Conservation (phyloP, 83 land plant genomes). For the Thuja plicata region DNA sequence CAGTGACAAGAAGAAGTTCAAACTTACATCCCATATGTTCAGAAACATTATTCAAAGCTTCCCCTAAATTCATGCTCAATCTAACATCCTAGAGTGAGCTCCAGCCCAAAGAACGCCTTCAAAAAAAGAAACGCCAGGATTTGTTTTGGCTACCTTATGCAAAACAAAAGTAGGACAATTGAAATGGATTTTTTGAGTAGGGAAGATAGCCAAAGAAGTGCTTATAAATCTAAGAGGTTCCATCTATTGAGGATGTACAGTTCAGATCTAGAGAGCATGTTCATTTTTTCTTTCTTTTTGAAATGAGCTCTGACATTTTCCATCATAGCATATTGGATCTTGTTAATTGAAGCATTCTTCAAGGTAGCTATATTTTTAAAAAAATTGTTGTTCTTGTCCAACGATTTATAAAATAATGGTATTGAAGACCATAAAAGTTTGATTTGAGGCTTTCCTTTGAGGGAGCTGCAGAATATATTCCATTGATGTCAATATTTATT, state of each 20-base stretch:
- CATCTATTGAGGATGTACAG: no score
- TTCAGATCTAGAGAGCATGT: no score
- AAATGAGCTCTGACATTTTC: no score
- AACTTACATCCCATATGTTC: background rate
- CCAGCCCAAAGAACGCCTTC: background rate
- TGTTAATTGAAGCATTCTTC: background rate
- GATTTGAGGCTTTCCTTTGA: background rate
- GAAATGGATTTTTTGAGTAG: no score
- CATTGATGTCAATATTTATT: no score
- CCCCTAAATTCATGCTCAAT: background rate
- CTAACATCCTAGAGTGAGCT: background rate
- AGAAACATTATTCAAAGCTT: background rate
- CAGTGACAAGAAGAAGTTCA: background rate
- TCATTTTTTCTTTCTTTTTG: no score
- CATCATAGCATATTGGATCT: no score
- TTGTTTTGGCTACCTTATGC: background rate
- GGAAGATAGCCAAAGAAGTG: no score
- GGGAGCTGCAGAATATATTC: background rate
- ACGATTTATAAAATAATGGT: background rate
- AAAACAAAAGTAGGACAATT: background rate
- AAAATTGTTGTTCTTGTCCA: background rate
- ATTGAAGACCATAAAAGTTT: background rate
- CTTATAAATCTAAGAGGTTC: no score
- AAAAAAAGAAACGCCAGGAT: background rate
- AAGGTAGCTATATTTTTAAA: background rate